Base-by-base conservation (phyloP, 345 rosid genomes). In the Viola odorata region DNA sequence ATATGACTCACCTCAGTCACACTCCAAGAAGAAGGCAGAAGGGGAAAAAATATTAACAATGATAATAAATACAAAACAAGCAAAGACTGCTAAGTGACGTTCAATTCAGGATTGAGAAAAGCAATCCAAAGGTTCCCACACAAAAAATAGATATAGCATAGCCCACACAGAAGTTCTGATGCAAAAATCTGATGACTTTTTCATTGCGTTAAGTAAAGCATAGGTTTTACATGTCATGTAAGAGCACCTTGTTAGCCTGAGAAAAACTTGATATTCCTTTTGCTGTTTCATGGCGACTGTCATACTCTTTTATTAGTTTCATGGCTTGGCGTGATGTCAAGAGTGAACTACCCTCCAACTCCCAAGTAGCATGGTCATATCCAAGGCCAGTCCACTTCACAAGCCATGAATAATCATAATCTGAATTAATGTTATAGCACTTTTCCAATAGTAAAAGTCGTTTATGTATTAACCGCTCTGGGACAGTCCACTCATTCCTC, bases 341-440 rank as follows among this genome's bases (percentile, higher is more conserved):
- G 37, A 55, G 38, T 13, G 58, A 55, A 55, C 42, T 15, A 55
- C 38, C 38, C 42, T 55, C 41, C 40, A 55, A 38, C 42, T 55
- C 58, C 58, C 58, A 55, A 12, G 58, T 55, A 8, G 58, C 58
- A 10, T 37, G 42, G 9, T 55, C 58, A 38, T 55, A 55, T 12
- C 42, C 44, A 55, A 55, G 58, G 38, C 42, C 58, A 6, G 16
- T 38, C 58, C 58, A 37, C 38, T 55, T 55, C 58, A 55, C 58
- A 37, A 55, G 58, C 58, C 58, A 55, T 42, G 12, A 41, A 9
- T 17, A 53, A 17, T 23, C 0, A 11, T 38, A 17, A 17, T 53
- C 38, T 53, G 39, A 32, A 17, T 53, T 17, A 32, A 17, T 32
- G 38, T 37, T 8, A 37, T 12, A 15, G 37, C 37, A 12, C 42